phyloP scores from a whole-genome alignment of 2,329 filamentous ascomycete species.

The Trichoderma sp. region DNA sequence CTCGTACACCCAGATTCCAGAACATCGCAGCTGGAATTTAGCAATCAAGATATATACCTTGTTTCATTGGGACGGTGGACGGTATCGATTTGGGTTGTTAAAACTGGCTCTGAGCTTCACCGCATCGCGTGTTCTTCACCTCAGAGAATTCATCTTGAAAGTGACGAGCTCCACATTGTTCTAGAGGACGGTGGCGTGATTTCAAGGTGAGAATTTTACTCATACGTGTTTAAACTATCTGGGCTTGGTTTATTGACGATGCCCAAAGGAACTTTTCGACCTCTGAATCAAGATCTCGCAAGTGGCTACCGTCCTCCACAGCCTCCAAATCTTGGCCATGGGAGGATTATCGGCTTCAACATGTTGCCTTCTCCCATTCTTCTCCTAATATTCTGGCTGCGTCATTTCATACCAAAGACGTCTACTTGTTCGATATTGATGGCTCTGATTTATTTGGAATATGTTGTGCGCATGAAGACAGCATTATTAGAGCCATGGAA shows the following conservation, averaged over 20 bases:
- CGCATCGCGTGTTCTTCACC: neutral
- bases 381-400: neutral
- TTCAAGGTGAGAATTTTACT: neutral
- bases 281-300: neutral
- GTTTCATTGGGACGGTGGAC: neutral
- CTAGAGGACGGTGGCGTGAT: neutral
- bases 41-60: neutral
- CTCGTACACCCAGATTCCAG: neutral
- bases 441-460: neutral
- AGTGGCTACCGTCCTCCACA: neutral
- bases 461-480: neutral
- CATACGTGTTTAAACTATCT: neutral
- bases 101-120: neutral
- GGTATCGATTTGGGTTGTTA: neutral
- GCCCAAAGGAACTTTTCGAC: neutral
- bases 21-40: neutral
- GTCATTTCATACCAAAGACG: neutral
- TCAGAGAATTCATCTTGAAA: neutral
- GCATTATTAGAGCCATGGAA: neutral
- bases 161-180: neutral
- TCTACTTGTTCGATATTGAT: neutral
- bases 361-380: neutral
- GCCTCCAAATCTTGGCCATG: neutral
- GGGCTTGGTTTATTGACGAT: neutral
- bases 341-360: neutral